Conservation (phyloP, 176 grass and related monocot genomes). For the Oryza officinalis region DNA sequence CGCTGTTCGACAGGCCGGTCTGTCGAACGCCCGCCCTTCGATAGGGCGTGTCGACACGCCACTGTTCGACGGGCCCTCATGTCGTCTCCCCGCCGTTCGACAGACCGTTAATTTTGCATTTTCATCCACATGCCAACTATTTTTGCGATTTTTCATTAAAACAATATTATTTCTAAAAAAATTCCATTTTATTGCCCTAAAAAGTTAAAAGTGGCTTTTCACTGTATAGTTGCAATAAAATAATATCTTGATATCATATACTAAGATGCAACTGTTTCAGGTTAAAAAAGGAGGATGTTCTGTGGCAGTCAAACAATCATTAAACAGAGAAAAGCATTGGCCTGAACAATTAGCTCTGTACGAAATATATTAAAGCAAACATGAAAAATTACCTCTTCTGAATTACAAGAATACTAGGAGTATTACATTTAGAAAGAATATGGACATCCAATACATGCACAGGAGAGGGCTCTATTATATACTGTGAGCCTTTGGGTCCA, state of each 20-base stretch:
- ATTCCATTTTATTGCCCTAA: not conserved
- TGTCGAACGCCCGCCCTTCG: no score
- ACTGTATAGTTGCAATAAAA: not conserved
- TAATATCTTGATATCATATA: not conserved
- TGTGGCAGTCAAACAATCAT: not conserved
- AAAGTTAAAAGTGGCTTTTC: not conserved
- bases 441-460: slow-evolving; percentile 13
- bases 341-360: not conserved
- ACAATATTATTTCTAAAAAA: no score
- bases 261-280: not conserved
- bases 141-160: no score
- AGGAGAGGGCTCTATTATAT: slow-evolving; percentile 24
- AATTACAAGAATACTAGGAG: slow-evolving; percentile 21
- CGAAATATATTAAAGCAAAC: not conserved
- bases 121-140: no score
- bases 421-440: slow-evolving; percentile 27
- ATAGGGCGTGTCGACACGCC: no score
- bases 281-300: not conserved
- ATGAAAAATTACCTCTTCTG: not conserved
- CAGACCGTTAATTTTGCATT: no score
- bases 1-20: no score
- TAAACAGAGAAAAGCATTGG: not conserved
- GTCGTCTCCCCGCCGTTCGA: no score
- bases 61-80: no score
- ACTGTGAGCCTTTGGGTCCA: slow-evolving; percentile 33